Evolutionary conservation across 1,284 basidiomycete genomes (phyloP), one percentile per base, ranked within the genome.

Genomic region (Trametes hirsuta): DNA sequence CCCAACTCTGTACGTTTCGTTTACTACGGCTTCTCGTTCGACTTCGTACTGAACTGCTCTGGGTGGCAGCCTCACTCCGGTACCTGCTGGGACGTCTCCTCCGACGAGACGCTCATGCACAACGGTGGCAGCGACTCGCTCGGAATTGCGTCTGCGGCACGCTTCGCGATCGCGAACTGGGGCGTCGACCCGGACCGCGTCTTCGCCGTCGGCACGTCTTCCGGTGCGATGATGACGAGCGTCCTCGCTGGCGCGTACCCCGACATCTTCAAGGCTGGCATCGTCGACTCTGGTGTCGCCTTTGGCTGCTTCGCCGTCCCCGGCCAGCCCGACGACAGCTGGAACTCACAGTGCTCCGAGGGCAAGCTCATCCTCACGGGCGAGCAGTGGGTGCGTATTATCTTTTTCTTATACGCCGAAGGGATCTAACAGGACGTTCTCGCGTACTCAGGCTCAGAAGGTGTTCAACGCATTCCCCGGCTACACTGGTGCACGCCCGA

Each of bases 141-240:
- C 48, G 82, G 75, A 10, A 84, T 86, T 62, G 81, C 77, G 1
- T 80, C 74, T 15, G 76, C 77, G 67, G 77, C 81, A 18, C 74
- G 76, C 44, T 85, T 79, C 67, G 80, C 83, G 25, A 82, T 85
- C 54, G 45, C 71, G 24, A 83, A 75, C 68, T 83, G 75, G 62
- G 77, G 77, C 40, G 81, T 82, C 48, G 78, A 84, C 65, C 42
- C 79, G 1, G 67, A 62, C 47, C 72, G 74, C 39, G 82, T 84
- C 53, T 84, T 79, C 68, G 78, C 75, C 37, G 82, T 80, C 48
- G 83, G 84, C 21, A 77, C 77, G 2, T 82, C 80, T 6, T 84
- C 82, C 9, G 84, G 84, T 53, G 84, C 82, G 6, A 85, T 86
- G 84, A 85, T 85, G 84, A 84, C 83, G 52, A 82, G 80, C 67